Evolutionary conservation across 2,329 filamentous ascomycete species (phyloP), one percentile per base, ranked within the genome.

Genomic region (Ceratocystis albifundus): DNA sequence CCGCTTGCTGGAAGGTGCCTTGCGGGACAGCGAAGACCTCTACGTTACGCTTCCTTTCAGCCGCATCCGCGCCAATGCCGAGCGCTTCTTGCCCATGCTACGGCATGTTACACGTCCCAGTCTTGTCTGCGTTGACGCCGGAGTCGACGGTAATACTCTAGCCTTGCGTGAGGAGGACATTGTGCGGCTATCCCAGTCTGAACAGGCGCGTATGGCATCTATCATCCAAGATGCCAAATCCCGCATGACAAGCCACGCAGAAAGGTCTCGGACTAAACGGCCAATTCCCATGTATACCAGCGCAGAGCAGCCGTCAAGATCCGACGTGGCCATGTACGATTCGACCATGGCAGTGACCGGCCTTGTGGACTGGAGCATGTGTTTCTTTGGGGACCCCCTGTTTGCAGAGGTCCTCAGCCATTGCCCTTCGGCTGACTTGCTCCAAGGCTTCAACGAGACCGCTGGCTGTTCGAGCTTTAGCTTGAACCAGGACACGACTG

Each of bases 21-120:
- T 87, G 20, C 76, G 82, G 8, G 85, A 87, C 69, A 82, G 79
- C 0, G 84, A 87, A 71, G 84, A 86, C 69, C 78, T 82, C 75
- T 77, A 79, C 0, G 77, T 87, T 2, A 78, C 80, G 28, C 74
- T 87, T n/a, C 79, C 79, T 3, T 87, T 87, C 69, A 76, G 79
- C 28, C 73, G 76, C 3, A 79, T 87, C 2, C 76, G 84, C 62
- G 73, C 74, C 12, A 80, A 83, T n/a, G 80, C 82, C 66, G 72
- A 75, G 46, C 76, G 80, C 10, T 76, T 84, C 30, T 73, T 76
- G 10, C 76, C 79, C 65, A 66, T 79, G 2, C 74, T 88, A 3
- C 81, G 85, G 66, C 76, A 76, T 3, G 79, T 87, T 2, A 80
- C 73, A 3, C 73, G 74, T 12, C 78, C 84, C 1, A 75, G 80